A percentile compares a stretch with the other conserved stretches of the same genome.
Conservation (phyloP, 2,329 filamentous ascomycete genomes). For the Alternaria burnsii region DNA sequence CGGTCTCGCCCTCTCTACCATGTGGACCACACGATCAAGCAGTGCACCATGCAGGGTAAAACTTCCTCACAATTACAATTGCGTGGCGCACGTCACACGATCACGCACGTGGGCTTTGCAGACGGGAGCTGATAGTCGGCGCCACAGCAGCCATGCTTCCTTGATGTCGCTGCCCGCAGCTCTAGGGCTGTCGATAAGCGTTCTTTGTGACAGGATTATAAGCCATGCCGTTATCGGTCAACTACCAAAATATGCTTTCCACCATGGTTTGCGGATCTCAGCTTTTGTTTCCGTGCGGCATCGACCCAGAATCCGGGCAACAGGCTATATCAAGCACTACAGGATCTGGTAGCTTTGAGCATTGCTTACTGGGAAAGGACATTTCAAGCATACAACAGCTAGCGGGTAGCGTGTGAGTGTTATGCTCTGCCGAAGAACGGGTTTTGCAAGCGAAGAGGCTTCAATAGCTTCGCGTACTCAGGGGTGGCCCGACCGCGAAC, state of each 20-base stretch:
- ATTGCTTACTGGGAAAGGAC: not conserved
- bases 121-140: not conserved
- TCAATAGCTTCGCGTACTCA: conserved; percentile 1
- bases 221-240: not conserved
- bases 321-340: not conserved
- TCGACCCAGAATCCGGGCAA: not conserved
- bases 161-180: not conserved
- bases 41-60: not conserved
- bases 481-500: conserved; percentile 8
- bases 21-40: not conserved
- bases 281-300: not conserved
- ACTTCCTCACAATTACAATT: not conserved
- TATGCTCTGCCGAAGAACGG: not conserved
- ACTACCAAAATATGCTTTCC: not conserved
- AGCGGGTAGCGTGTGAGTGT: not conserved
- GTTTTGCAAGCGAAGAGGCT: not conserved
- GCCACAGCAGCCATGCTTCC: not conserved
- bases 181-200: not conserved
- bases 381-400: not conserved
- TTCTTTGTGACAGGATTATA: not conserved
- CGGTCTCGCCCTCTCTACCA: not conserved
- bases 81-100: conserved; percentile 6
- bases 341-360: not conserved
- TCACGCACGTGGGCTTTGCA: conserved; percentile 1
- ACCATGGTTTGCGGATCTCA: conserved; percentile 1